phyloP scores from a whole-genome alignment of 345 rosid species.

The Murraya paniculata region DNA sequence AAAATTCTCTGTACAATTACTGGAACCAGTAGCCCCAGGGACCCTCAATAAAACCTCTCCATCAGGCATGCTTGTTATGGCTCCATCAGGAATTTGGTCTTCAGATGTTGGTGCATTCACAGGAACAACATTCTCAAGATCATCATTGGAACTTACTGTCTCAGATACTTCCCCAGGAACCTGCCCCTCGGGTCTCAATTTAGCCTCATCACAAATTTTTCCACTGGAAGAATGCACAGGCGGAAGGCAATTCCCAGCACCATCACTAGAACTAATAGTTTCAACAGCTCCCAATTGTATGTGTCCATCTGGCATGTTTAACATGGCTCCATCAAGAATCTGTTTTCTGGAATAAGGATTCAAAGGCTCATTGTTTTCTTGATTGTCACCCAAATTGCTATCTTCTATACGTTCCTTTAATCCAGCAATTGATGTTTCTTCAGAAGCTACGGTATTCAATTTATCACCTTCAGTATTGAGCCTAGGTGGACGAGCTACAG shows the following conservation, averaged over 20 bases:
- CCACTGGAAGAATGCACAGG: slow-evolving; percentile 21
- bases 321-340: slow-evolving; percentile 20
- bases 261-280: slow-evolving; percentile 12
- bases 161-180: slow-evolving; percentile 11
- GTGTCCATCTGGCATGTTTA: slow-evolving; percentile 10
- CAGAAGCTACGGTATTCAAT: slow-evolving; percentile 17
- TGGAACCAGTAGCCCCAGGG: slow-evolving; percentile 21
- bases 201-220: slow-evolving; percentile 18
- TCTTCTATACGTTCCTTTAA: slow-evolving; percentile 12
- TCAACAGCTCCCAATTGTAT: slow-evolving; percentile 9
- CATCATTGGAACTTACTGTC: slow-evolving; percentile 15
- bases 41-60: slow-evolving; percentile 18
- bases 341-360: slow-evolving; percentile 20
- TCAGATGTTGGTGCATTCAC: slow-evolving; percentile 16
- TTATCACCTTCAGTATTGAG: slow-evolving; percentile 11
- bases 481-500: slow-evolving; percentile 6
- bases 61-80: slow-evolving; percentile 12
- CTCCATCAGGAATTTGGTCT: slow-evolving; percentile 13
- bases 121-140: slow-evolving; percentile 21
- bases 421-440: slow-evolving; percentile 9
- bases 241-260: background rate
- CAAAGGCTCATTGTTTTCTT: slow-evolving; percentile 20
- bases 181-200: slow-evolving; percentile 1
- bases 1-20: slow-evolving; percentile 17
- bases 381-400: slow-evolving; percentile 18